Conservation (phyloP, 345 rosid species). For the Eucalyptus tenuipes region DNA sequence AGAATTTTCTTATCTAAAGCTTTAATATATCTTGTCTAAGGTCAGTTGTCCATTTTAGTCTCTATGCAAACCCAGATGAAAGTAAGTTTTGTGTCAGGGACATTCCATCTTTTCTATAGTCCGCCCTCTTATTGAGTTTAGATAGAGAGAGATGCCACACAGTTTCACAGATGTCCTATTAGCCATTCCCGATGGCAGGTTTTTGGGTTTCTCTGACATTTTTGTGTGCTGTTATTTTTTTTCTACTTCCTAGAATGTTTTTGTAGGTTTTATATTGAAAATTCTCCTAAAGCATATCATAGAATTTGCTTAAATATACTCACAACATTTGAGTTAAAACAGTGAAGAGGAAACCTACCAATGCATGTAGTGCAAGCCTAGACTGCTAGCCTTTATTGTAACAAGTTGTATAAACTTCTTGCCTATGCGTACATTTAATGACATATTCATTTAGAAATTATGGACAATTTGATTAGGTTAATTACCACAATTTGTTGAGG, state of each 20-base stretch:
- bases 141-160: neutral
- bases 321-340: neutral
- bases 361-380: neutral
- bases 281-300: neutral
- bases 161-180: neutral
- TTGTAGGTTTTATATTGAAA: neutral
- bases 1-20: neutral
- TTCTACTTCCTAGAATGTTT: neutral
- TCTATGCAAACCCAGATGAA: neutral
- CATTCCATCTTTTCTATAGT: neutral
- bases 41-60: neutral
- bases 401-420: neutral
- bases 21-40: neutral
- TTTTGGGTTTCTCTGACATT: neutral
- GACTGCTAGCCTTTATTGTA: neutral
- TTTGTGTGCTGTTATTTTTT: neutral
- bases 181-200: neutral
- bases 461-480: neutral
- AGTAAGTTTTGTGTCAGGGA: neutral
- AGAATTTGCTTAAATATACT: neutral
- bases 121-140: neutral
- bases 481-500: neutral
- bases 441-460: neutral
- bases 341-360: neutral
- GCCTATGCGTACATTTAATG: neutral